Evolutionary conservation across 352 stramenopile species (phyloP).

Genomic region (Pythium dissotocum): DNA sequence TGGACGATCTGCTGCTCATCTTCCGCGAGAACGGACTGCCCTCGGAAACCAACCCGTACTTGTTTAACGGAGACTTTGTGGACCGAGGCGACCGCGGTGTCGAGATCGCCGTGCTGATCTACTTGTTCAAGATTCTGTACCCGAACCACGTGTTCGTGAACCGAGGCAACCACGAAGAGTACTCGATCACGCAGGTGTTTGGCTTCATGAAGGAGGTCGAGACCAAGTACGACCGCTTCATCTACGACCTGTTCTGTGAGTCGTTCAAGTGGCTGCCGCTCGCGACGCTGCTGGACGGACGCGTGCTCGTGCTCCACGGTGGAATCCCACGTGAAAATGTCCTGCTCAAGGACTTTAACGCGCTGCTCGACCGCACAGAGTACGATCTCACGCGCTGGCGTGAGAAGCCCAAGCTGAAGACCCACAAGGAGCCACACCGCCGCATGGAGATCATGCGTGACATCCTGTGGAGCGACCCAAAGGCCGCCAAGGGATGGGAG

Average conservation of each 20-base stretch:
- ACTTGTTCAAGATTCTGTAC: conserved; percentile 82
- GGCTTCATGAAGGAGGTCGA: conserved; percentile 88
- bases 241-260: conserved; percentile 85
- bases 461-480: conserved; percentile 83
- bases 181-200: conserved; percentile 85
- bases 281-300: conserved; percentile 71
- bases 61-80: conserved; percentile 89
- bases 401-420: conserved; percentile 53
- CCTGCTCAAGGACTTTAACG: conserved; percentile 58
- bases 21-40: conserved; percentile 82
- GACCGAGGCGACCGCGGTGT: conserved; percentile 76
- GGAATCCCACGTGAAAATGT: conserved; percentile 72
- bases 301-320: conserved; percentile 76
- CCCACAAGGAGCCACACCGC: conserved; percentile 49
- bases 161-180: conserved; percentile 87
- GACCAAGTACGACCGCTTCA: conserved; percentile 76
- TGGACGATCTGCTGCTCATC: conserved; percentile 85
- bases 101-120: conserved; percentile 83
- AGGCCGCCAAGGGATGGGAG: conserved; percentile 59
- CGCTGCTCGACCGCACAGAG: conserved; percentile 54
- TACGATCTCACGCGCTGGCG: conserved; percentile 81
- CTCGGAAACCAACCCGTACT: conserved; percentile 72
- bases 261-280: conserved; percentile 77
- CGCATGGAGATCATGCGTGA: conserved; percentile 80
- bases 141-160: conserved; percentile 75